Evolutionary conservation across 2,329 filamentous ascomycete genomes (phyloP), one percentile per base, ranked within the genome.

Genomic region (Claviceps africana): DNA sequence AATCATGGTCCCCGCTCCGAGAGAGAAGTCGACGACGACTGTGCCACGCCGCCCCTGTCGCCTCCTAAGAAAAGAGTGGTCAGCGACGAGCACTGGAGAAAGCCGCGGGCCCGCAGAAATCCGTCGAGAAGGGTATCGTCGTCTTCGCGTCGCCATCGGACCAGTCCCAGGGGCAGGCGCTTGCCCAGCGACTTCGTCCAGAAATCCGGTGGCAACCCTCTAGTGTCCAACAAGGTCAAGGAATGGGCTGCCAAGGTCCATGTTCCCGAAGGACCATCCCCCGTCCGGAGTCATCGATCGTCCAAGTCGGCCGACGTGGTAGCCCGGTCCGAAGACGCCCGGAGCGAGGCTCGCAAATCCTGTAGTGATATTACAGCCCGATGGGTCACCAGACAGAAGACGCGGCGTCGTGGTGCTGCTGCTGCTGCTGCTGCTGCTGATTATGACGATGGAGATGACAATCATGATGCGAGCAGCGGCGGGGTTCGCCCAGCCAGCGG

Each of bases 11-110:
- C 52, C 25, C 39, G 53, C 10, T 55, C 57, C n/a, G 53, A 59
- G 33, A 53, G 56, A 11, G 48, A 58, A 42, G 56, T 56, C 10
- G 56, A 59, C 46, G 52, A 58, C 51, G 10, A 57, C 51, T 37
- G 53, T 51, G 51, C 56, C 49, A 52, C 53, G 59, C 68, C 63
- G 81, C 43, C 50, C 10, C 31, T 40, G 50, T 67, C 74, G 48
- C 80, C 87, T 46, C 91, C 91, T 17, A 89, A 88, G 70, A 96
- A 95, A 74, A 81, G 90, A 56, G 88, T 97, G 51, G 81, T 96
- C 55, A 96, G 90, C 65, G 91, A 97, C 69, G 85, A 86, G 51
- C 87, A 95, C 69, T 97, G 91, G 86, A 81, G 81, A 68, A 83
- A 81, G 54, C 66, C 69, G 65, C 78, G 76, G 55, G 75, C 73